Evolutionary conservation across 148 eudicot genomes (phyloP).

Genomic region (Camellia sinensis): DNA sequence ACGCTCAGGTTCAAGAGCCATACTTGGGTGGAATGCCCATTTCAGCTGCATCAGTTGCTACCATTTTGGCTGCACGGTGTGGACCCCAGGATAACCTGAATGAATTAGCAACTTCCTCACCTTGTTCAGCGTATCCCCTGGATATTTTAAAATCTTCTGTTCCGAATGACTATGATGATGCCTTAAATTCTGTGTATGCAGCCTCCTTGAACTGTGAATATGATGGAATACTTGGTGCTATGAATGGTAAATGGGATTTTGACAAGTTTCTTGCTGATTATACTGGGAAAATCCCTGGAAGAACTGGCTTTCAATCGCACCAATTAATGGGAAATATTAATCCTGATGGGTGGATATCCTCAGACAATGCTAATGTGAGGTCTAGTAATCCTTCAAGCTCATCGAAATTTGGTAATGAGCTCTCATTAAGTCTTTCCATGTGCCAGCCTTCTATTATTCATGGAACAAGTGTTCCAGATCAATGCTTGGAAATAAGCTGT

Average conservation of each 20-base stretch:
- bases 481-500: constrained; percentile 44
- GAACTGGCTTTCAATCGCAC: constrained; percentile 33
- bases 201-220: constrained; percentile 28
- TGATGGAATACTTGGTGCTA: constrained; percentile 29
- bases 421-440: constrained; percentile 63
- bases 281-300: constrained; percentile 26
- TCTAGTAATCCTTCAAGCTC: constrained; percentile 38
- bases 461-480: constrained; percentile 34
- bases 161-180: constrained; percentile 29
- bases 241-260: constrained; percentile 43
- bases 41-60: constrained; percentile 32
- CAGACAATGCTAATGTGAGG: constrained; percentile 24
- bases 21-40: constrained; percentile 28
- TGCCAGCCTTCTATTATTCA: constrained; percentile 37
- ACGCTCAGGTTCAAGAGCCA: constrained; percentile 22
- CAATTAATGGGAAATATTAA: constrained; percentile 23
- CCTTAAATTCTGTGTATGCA: constrained; percentile 31
- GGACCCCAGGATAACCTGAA: constrained; percentile 21
- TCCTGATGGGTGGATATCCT: constrained; percentile 40
- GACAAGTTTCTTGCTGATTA: constrained; percentile 31
- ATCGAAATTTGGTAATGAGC: constrained; percentile 41
- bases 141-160: constrained; percentile 25
- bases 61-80: constrained; percentile 28
- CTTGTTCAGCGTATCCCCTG: constrained; percentile 20
- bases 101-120: constrained; percentile 19